Base-by-base conservation (phyloP, 129 eudicot genomes). In the Kitagawia praeruptora region DNA sequence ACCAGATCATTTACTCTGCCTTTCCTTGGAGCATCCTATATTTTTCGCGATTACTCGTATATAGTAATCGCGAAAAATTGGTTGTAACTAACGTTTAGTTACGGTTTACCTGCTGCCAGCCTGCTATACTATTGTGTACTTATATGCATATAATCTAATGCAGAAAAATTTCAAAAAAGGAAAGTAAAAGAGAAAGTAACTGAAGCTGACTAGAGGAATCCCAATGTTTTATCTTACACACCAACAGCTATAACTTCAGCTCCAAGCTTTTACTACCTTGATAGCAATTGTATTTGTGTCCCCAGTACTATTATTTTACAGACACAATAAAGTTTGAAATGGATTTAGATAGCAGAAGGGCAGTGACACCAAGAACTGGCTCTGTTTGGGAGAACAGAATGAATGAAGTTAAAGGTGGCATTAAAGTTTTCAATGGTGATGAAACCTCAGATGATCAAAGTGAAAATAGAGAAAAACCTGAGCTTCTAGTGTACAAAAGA, bases 311-410 rank as follows among this genome's bases (percentile, higher is more conserved):
- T 45, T 46, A 10, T 46, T 46, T 69, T 70, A 75, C 46, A 74
- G 51, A 54, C 78, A 63, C 14, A 28, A 12, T 21, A 64, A 39
- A 47, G 70, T 44, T 46, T 44, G 75, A 54, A 49, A 89, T 89
- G 91, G 95, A 88, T 82, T 66, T 80, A 14, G 85, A 83, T 39
- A 78, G 85, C 48, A 90, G 87, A 61, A 89, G 82, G 48, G 71
- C 79, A 71, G 84, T 82, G 71, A 75, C 86, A n/a, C 46, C 84
- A 47, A 89, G 74, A 77, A 83, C 27, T 77, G 89, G 96, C 72
- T 92, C 96, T 85, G 90, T 88, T 82, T 92, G 95, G 96, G 97
- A 92, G 81, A 89, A 86, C 77, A 86, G 95, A 81, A 90, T 90
- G 89, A 89, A 85, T 85, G 77, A 84, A 80, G 78, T 84, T 77